These are phyloP conservation scores for Hanseniaspora taiwanica DNA, from an alignment of 805 yeast genomes.

Conservation along the genomic window DNA sequence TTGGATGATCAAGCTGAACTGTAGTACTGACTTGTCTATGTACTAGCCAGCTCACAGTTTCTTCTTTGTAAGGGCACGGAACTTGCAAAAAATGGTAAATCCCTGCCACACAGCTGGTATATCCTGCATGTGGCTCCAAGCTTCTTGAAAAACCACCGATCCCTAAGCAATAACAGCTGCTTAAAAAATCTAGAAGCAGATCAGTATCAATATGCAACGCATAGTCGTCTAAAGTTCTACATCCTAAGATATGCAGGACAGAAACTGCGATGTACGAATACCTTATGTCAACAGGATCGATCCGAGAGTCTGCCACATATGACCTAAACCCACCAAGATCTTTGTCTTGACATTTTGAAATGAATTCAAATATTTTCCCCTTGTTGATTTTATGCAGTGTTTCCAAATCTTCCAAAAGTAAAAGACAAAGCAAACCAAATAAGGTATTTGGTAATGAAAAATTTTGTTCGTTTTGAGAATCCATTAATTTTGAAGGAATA, in stretches of 20 bases:
- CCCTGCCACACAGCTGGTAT: slow-evolving; percentile 73
- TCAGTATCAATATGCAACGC: slow-evolving; percentile 31
- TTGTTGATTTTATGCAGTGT: slow-evolving; percentile 28
- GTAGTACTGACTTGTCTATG: slow-evolving; percentile 38
- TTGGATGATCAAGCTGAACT: slow-evolving; percentile 18
- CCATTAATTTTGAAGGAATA: slow-evolving; percentile 12
- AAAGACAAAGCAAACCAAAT: slow-evolving; percentile 46
- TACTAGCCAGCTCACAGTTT: slow-evolving; percentile 45
- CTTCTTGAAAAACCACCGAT: slow-evolving; percentile 63
- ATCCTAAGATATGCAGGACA: slow-evolving; percentile 37
- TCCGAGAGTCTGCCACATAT: slow-evolving; percentile 20
- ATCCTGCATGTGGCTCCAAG: slow-evolving; percentile 74
- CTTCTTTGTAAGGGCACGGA: slow-evolving; percentile 8
- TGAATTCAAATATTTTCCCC: slow-evolving; percentile 35
- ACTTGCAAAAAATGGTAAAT: slow-evolving; percentile 33
- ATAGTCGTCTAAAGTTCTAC: slow-evolving; percentile 13
- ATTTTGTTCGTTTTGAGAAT: slow-evolving; percentile 14
- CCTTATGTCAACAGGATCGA: slow-evolving; percentile 59
- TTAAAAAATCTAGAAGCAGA: slow-evolving; percentile 23
- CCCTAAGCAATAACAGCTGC: slow-evolving; percentile 22
- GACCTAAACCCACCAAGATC: slow-evolving; percentile 45
- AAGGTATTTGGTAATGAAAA: slow-evolving; percentile 65
- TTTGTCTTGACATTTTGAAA: slow-evolving; percentile 44
- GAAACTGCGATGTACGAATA: slow-evolving; percentile 62
- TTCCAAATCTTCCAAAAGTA: slow-evolving; percentile 38